phyloP scores from a whole-genome alignment of 805 yeast species.

The Cyberlindnera bimundalis region DNA sequence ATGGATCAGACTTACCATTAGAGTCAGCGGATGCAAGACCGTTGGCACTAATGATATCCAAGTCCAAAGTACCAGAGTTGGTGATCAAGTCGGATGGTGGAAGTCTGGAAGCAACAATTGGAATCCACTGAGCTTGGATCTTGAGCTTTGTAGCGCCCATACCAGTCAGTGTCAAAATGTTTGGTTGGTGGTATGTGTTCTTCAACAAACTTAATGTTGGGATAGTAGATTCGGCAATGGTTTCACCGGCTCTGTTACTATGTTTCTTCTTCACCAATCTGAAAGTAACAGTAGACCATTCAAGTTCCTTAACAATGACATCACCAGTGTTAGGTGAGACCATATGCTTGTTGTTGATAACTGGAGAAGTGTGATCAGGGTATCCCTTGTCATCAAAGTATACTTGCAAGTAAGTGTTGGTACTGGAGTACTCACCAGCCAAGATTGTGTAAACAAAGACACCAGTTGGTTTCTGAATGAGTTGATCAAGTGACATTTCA shows the following conservation, averaged over 20 bases:
- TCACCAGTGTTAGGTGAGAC: conserved; percentile 61
- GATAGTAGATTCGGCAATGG: conserved; percentile 58
- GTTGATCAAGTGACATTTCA: conserved; percentile 55
- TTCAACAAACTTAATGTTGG: conserved; percentile 65
- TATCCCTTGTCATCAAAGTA: conserved; percentile 75
- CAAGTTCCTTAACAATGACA: conserved; percentile 71
- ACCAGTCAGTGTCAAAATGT: conserved; percentile 52
- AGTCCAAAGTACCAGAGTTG: conserved; percentile 66
- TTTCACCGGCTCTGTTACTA: conserved; percentile 51
- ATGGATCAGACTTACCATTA: conserved; percentile 94
- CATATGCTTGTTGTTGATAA: conserved; percentile 35
- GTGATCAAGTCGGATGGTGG: conserved; percentile 74
- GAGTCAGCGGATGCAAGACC: conserved; percentile 82
- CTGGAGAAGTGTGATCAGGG: conserved; percentile 56
- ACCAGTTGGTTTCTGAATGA: conserved; percentile 65
- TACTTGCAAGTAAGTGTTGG: conserved; percentile 65
- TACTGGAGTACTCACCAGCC: conserved; percentile 52
- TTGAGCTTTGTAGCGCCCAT: conserved; percentile 49
- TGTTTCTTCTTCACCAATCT: conserved; percentile 55
- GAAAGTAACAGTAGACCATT: conserved; percentile 63
- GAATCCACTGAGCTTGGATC: conserved; percentile 74
- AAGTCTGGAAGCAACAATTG: conserved; percentile 54
- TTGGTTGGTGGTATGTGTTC: conserved; percentile 61
- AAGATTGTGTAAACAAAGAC: conserved; percentile 65
- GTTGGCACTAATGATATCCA: conserved; percentile 61